phyloP scores from a whole-genome alignment of 2,329 filamentous ascomycete genomes.

The Xylaria sp. region DNA sequence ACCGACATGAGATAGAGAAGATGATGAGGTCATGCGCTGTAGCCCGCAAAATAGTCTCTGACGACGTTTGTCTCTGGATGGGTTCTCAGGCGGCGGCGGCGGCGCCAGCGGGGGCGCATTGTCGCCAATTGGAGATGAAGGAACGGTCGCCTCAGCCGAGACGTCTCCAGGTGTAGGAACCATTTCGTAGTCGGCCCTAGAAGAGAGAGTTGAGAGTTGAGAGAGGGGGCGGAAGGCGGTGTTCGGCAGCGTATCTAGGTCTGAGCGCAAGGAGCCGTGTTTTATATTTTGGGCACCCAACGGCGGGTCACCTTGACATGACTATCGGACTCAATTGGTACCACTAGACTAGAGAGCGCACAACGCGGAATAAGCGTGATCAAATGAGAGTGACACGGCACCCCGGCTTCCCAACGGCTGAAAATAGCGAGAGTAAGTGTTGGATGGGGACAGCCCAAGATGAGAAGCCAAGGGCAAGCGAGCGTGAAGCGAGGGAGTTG shows the following conservation, averaged over 20 bases:
- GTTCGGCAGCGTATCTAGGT: not conserved
- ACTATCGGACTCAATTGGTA: constrained; percentile 5
- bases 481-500: constrained; percentile 1
- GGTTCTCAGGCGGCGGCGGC: constrained; percentile 44
- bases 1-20: constrained; percentile 72
- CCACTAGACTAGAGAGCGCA: not conserved
- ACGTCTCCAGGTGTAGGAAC: constrained; percentile 12
- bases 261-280: not conserved
- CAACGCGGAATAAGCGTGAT: constrained; percentile 7
- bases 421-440: constrained; percentile 16
- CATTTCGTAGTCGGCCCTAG: constrained; percentile 22
- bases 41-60: constrained; percentile 77
- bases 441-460: constrained; percentile 4
- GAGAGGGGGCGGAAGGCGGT: not conserved
- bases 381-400: constrained; percentile 29
- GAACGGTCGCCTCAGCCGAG: constrained; percentile 32
- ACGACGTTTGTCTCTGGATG: constrained; percentile 72
- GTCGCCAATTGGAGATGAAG: constrained; percentile 38
- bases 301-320: constrained; percentile 11
- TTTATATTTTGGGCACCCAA: constrained; percentile 4
- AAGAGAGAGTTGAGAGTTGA: not conserved
- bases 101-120: constrained; percentile 31
- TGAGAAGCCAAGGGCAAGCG: not conserved
- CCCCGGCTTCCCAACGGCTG: constrained; percentile 11
- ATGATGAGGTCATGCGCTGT: constrained; percentile 83